phyloP scores from a whole-genome alignment of 257 asterid species.

The Nicotiana benthamiana region DNA sequence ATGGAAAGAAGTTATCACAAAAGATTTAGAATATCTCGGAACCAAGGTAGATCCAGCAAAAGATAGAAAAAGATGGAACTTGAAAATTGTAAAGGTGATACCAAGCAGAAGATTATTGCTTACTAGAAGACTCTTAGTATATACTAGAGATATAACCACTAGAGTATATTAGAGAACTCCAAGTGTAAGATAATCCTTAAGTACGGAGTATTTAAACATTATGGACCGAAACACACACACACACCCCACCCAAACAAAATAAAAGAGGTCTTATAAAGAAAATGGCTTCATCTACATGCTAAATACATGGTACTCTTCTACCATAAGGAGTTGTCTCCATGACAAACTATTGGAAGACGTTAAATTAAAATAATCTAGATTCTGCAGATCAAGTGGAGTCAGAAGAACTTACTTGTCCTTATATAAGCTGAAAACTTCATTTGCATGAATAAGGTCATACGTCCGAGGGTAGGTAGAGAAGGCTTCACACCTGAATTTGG shows the following conservation, averaged over 20 bases:
- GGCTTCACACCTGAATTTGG: conserved; percentile 34
- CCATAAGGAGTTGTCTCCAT: neutral
- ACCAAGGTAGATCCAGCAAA: too few relatives aligned
- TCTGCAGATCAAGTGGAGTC: neutral
- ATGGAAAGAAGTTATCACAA: too few relatives aligned
- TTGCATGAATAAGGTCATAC: conserved; percentile 39
- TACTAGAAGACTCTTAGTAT: too few relatives aligned
- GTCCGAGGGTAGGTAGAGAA: conserved; percentile 41
- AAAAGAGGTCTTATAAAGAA: neutral
- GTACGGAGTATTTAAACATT: too few relatives aligned
- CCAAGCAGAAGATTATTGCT: too few relatives aligned
- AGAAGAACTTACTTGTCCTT: conserved; percentile 28
- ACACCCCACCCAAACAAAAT: neutral
- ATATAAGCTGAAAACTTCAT: conserved; percentile 33
- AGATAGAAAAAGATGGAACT: too few relatives aligned
- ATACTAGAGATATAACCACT: too few relatives aligned
- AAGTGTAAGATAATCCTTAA: too few relatives aligned
- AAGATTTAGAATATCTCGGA: too few relatives aligned
- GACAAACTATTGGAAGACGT: neutral
- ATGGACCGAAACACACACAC: too few relatives aligned
- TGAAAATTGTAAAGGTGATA: too few relatives aligned
- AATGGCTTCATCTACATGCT: neutral
- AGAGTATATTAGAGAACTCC: too few relatives aligned
- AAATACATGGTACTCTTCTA: neutral
- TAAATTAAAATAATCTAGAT: neutral